Base-by-base conservation (phyloP, 2,329 filamentous ascomycete genomes). In the Dactylella cylindrospora region DNA sequence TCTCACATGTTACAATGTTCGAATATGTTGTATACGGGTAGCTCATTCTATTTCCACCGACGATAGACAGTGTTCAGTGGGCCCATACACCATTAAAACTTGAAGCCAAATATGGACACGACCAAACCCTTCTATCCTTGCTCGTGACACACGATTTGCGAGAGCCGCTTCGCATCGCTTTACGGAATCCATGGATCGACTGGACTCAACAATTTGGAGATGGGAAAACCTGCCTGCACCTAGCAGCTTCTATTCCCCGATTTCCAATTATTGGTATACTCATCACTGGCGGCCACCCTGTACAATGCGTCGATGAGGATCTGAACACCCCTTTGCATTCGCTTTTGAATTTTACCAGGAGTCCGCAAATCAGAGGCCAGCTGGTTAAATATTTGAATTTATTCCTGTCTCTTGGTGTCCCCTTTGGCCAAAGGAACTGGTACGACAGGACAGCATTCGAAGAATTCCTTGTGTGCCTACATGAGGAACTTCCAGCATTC, bases 101-200 rank as follows among this genome's bases (percentile, higher is more conserved):
- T 29, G n/a, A n/a, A n/a, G n/a, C n/a, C n/a, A n/a, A n/a, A 9
- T 1, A 1, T 26, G 25, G 33, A 8, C 4, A 9, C 3, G 25
- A 43, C 12, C 5, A 49, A 8, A 20, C 41, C 25, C 7, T 43
- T n/a, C 9, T 47, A 1, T 22, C 33, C 10, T 3, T 29, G 3
- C 12, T 12, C 1, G 31, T 35, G 7, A 15, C n/a, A 3, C 4
- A 33, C 9, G 43, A 25, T n/a, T n/a, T n/a, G n/a, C n/a, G n/a
- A n/a, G n/a, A n/a, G n/a, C n/a, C n/a, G n/a, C 47, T 61, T 19
- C 15, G 10, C 9, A 36, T 39, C 17, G 40, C 40, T n/a, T 17
- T 61, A 3, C 8, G 36, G 10, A 61, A 61, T 13, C 55, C 55
- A 12, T 61, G 55, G 55, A 4, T 61, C 9, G 12, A 39, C 2